Base-by-base conservation (phyloP, 805 yeast genomes). In the Brettanomyces nanus region DNA sequence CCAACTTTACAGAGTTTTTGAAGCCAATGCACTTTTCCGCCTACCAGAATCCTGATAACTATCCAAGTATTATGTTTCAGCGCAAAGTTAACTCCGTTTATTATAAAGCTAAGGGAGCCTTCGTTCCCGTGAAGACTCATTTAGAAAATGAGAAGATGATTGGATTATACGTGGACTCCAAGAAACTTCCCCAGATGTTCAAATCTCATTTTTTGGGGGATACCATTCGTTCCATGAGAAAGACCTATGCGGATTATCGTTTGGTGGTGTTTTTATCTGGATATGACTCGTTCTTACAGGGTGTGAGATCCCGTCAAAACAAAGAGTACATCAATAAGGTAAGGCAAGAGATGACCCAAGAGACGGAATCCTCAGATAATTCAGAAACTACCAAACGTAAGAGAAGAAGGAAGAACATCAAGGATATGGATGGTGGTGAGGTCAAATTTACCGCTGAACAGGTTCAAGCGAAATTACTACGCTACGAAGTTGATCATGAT, bases 11-110 rank as follows among this genome's bases (percentile, higher is more conserved):
- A 23, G 28, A 6, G 37, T 49, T 3, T 23, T 47, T 4, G 20
- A 35, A 0, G 47, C 53, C 6, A 42, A 50, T 19, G 33, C 28
- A 19, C n/a, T 17, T 13, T 31, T 32, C 7, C 28, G 35, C 31
- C 20, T 36, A 14, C 3, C 20, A 36, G 9, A 42, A 46, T 43
- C 19, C 40, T 44, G 31, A 51, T 19, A 53, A 55, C 13, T 38
- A 62, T 2, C 81, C 81, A 0, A 21, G 28, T 19, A 65, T 80
- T 2, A 54, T 58, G 33, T 80, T 83, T 73, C 61, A 66, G 35
- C 58, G 89, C 30, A 59, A 58, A 14, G 63, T 69, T 4, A 62
- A 56, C 17, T 70, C 82, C 0, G 51, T 50, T 1, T 81, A 77
- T 53, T 71, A 75, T 47, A 44, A 58, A 7, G 51, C 51, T 2